These are phyloP conservation scores for Mycena capillaripes DNA, from an alignment of 768 basidiomycete genomes.

Conservation along the genomic window DNA sequence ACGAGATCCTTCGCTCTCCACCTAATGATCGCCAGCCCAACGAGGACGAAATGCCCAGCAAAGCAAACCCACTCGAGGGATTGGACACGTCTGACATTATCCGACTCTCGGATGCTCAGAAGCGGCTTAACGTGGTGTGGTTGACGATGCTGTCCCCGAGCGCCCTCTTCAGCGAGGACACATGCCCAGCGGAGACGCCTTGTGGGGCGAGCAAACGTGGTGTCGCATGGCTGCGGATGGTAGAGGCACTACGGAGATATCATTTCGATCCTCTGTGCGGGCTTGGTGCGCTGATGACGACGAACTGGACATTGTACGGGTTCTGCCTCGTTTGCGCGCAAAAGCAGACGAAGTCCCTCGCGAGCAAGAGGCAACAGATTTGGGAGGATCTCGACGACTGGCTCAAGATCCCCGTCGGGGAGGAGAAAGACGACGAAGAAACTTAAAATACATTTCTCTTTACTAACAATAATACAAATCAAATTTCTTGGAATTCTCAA, in stretches of 20 bases:
- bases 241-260: neutral
- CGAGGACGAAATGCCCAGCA: neutral
- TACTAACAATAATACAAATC: too few species aligned
- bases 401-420: conserved; percentile 1
- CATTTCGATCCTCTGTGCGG: conserved; percentile 16
- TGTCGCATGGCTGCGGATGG: neutral
- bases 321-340: neutral
- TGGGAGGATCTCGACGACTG: conserved; percentile 19
- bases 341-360: neutral
- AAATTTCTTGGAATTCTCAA: too few species aligned
- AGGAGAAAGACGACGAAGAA: neutral
- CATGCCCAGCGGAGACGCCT: neutral
- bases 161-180: neutral
- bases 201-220: neutral
- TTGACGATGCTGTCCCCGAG: neutral
- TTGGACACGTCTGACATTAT: conserved; percentile 11
- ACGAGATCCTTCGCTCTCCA: conserved; percentile 48
- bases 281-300: neutral
- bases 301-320: neutral
- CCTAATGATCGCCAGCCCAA: neutral
- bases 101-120: conserved; percentile 28
- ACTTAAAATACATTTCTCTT: too few species aligned
- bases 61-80: neutral
- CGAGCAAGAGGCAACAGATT: neutral
- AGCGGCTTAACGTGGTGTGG: conserved; percentile 33